Conservation (phyloP, 257 asterid genomes). For the Parsonsia alboflavescens region DNA sequence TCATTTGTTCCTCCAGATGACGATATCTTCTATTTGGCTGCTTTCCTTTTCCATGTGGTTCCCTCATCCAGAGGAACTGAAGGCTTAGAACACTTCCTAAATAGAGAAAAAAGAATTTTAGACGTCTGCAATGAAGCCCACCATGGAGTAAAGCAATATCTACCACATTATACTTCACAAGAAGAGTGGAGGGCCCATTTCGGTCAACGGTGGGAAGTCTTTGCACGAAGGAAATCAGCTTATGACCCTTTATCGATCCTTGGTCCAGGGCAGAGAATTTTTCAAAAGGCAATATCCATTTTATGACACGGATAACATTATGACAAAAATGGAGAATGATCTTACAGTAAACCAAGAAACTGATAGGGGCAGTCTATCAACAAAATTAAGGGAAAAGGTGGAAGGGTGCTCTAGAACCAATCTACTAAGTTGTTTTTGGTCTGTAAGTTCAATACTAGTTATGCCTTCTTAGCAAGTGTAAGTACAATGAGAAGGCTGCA, state of each 20-base stretch:
- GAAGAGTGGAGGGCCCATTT: slow-evolving; percentile 78
- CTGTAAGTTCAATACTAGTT: slow-evolving; percentile 28
- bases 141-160: slow-evolving; percentile 77
- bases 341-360: slow-evolving; percentile 8
- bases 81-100: slow-evolving; percentile 41
- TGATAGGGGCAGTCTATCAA: slow-evolving; percentile 1
- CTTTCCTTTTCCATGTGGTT: slow-evolving; percentile 64
- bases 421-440: slow-evolving; percentile 13
- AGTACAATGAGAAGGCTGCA: slow-evolving; percentile 29
- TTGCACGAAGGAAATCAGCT: slow-evolving; percentile 60
- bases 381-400: background rate
- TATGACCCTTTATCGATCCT: slow-evolving; percentile 88
- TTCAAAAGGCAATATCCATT: slow-evolving; percentile 51
- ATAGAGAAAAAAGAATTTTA: slow-evolving; percentile 47
- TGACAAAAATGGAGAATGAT: slow-evolving; percentile 1
- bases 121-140: slow-evolving; percentile 52
- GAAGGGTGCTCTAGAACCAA: slow-evolving; percentile 2
- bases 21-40: slow-evolving; percentile 76
- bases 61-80: slow-evolving; percentile 42
- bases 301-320: slow-evolving; percentile 36
- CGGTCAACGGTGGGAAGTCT: slow-evolving; percentile 68
- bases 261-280: slow-evolving; percentile 91
- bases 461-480: slow-evolving; percentile 35
- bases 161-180: slow-evolving; percentile 60
- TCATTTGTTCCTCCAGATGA: slow-evolving; percentile 80